Conservation (phyloP, 2,329 filamentous ascomycete genomes). For the Nannizziopsis arthrosporioides region DNA sequence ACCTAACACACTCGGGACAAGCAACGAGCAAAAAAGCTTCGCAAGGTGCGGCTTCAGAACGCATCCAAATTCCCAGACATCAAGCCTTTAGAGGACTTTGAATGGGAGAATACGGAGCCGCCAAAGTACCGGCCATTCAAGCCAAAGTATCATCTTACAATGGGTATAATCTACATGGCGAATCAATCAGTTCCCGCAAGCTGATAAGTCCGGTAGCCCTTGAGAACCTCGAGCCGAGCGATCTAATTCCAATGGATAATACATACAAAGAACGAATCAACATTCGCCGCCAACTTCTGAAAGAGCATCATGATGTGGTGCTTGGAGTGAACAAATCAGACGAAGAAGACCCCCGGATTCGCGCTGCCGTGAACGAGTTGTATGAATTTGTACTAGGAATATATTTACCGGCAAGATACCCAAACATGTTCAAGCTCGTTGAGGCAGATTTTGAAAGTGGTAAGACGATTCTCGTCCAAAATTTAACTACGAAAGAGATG, state of each 20-base stretch:
- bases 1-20: neutral
- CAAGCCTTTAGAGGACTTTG: constrained; percentile 38
- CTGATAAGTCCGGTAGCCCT: constrained; percentile 34
- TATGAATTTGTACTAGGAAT: constrained; percentile 44
- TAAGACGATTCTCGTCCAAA: constrained; percentile 29
- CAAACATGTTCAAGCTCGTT: constrained; percentile 40
- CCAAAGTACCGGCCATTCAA: constrained; percentile 48
- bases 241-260: constrained; percentile 48
- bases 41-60: neutral
- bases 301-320: constrained; percentile 32
- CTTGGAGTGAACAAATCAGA: constrained; percentile 26
- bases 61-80: constrained; percentile 13
- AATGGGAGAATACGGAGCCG: constrained; percentile 42
- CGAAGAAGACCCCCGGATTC: constrained; percentile 29
- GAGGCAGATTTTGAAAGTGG: constrained; percentile 20
- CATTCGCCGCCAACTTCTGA: constrained; percentile 40
- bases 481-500: constrained; percentile 35
- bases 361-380: constrained; percentile 43
- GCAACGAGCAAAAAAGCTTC: constrained; percentile 3
- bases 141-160: constrained; percentile 51
- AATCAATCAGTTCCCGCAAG: neutral
- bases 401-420: constrained; percentile 48
- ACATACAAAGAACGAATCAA: constrained; percentile 44
- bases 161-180: constrained; percentile 38
- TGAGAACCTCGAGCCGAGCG: constrained; percentile 41